phyloP scores from a whole-genome alignment of 169 alveolate species.

The Plasmodium coatneyi region DNA sequence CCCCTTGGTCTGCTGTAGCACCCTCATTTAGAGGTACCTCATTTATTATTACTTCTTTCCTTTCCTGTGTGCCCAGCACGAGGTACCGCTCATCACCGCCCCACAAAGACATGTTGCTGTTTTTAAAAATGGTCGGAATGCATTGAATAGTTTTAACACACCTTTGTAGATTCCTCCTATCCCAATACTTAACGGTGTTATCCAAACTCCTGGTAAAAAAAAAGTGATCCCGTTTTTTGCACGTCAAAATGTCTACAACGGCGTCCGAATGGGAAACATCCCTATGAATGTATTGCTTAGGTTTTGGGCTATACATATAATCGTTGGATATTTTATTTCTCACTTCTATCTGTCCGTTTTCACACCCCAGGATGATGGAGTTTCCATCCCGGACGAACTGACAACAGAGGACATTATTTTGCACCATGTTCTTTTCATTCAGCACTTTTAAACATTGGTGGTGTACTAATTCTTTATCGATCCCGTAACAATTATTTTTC shows the following conservation, averaged over 20 bases:
- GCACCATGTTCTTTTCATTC: conserved; percentile 43
- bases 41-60: not conserved
- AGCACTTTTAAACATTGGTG: conserved; percentile 47
- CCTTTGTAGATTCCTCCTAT: conserved; percentile 17
- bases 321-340: conserved; percentile 63
- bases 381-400: conserved; percentile 36
- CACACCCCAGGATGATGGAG: conserved; percentile 53
- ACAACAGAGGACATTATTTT: conserved; percentile 38
- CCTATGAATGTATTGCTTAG: not conserved
- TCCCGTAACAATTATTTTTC: conserved; percentile 50
- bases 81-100: conserved; percentile 8
- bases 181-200: conserved; percentile 54
- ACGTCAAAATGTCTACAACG: conserved; percentile 32
- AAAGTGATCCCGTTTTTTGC: conserved; percentile 24
- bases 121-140: conserved; percentile 7
- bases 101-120: conserved; percentile 36
- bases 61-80: conserved; percentile 4
- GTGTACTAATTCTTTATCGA: conserved; percentile 42
- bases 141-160: conserved; percentile 2
- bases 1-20: not conserved
- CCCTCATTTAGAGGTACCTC: not conserved
- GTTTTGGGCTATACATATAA: conserved; percentile 25
- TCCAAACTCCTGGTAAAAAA: conserved; percentile 58
- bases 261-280: conserved; percentile 13
- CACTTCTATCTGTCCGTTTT: conserved; percentile 29